phyloP scores from a whole-genome alignment of 768 basidiomycete species.

The Rickenella mellea region DNA sequence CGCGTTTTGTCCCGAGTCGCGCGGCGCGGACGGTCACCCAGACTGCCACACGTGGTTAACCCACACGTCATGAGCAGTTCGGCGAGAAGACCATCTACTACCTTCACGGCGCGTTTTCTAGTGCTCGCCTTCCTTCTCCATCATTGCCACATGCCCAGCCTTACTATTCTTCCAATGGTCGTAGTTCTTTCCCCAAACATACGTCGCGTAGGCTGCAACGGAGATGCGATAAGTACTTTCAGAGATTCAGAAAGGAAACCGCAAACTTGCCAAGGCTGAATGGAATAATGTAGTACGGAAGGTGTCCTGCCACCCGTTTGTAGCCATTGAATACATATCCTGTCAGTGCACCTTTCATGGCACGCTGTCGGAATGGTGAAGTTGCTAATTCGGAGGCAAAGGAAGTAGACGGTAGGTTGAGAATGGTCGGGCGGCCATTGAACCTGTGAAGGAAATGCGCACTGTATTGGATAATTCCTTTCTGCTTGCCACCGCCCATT shows the following conservation, averaged over 20 bases:
- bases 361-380: constrained; percentile 75
- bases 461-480: constrained; percentile 78
- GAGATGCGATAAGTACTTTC: constrained; percentile 1
- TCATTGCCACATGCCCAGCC: constrained; percentile 58
- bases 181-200: constrained; percentile 68
- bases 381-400: constrained; percentile 37
- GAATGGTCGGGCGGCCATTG: neutral
- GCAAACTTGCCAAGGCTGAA: constrained; percentile 62
- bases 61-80: no score
- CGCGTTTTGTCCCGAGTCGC: no score
- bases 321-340: constrained; percentile 85
- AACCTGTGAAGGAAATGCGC: constrained; percentile 23
- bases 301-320: constrained; percentile 62
- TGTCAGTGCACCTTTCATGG: constrained; percentile 59
- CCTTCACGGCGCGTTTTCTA: no score
- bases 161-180: constrained; percentile 69
- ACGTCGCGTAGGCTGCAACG: constrained; percentile 60
- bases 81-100: no score
- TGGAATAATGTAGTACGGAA: constrained; percentile 73
- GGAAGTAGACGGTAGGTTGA: constrained; percentile 2
- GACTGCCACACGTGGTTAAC: no score
- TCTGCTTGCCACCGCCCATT: constrained; percentile 55
- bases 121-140: constrained; percentile 16
- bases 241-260: neutral
- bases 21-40: no score